Conservation (phyloP, 2,329 filamentous ascomycete species). For the Aschersonia sp. region DNA sequence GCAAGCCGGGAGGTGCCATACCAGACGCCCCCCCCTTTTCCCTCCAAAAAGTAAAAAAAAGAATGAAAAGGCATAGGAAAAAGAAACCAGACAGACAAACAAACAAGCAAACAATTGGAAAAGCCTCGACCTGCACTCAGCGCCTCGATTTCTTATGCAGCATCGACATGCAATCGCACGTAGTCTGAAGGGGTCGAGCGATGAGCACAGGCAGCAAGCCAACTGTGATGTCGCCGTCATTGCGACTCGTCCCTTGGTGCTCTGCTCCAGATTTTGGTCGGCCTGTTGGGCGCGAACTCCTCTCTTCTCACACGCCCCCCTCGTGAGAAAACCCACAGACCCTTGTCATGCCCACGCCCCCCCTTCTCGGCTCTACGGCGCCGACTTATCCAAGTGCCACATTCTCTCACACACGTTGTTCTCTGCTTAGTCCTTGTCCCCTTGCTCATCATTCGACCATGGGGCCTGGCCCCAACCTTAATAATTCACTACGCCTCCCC, state of each 20-base stretch:
- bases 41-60: not conserved
- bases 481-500: slow-evolving; percentile 5
- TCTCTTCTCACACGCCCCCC: not conserved
- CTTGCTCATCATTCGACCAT: slow-evolving; percentile 10
- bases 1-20: no score
- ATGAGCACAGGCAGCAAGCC: no score
- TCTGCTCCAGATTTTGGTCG: not conserved
- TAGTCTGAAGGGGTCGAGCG: no score
- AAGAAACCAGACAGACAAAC: not conserved
- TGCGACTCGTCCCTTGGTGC: no score
- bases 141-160: no score
- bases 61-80: not conserved
- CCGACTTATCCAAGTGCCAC: slow-evolving; percentile 14
- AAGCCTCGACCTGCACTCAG: no score
- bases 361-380: slow-evolving; percentile 15
- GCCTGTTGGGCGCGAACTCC: not conserved
- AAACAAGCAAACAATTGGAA: not conserved
- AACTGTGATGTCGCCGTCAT: no score
- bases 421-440: slow-evolving; percentile 5
- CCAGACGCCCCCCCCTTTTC: not conserved
- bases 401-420: slow-evolving; percentile 7
- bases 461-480: slow-evolving; percentile 7
- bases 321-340: not conserved
- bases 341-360: slow-evolving; percentile 2
- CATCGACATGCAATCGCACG: no score